Base-by-base conservation (phyloP, 345 rosid species). In the Gossypium sturtianum region DNA sequence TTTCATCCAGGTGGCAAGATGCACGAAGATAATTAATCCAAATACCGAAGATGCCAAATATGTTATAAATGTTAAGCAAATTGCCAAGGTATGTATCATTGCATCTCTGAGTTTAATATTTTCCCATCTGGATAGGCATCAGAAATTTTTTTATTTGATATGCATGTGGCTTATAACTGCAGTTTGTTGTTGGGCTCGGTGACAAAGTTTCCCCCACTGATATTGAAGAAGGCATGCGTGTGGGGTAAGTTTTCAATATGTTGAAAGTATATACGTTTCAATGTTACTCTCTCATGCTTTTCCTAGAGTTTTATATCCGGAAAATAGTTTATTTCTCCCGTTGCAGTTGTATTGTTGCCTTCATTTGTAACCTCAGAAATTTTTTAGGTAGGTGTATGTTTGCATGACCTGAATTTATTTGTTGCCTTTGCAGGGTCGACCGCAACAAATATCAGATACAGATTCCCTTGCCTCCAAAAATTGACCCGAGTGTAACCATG, bases 401-500 rank as follows among this genome's bases (percentile, higher is more conserved):
- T 66, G 70, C 38, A 66, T 45, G 27, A 51, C 34, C 60, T 17
- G 10, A 17, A 13, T 3, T 10, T 43, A 12, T 22, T 47, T 45
- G 25, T 13, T 67, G 3, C 70, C 52, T 47, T 80, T 84, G 76
- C 87, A 94, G 98, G 78, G 98, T 94, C 12, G 98, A 94, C 78
- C 88, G 98, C 17, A 94, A 94, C 75, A 94, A 94, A 74, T 94
- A 94, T 83, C 98, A 94, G 85, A 94, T 94, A 64, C 98, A 94
- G 80, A 94, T 94, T 66, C 98, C 98, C 15, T 81, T 94, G 84
- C 98, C 98, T 76, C 98, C 98, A 6, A 94, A 94, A 78, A 94
- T 94, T 71, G 98, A 94, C 85, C 98, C 98, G 34, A 94, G 98
- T 78, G 98, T 94, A 66, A 94, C 98, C 56, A 94, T 94, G 98